These are phyloP conservation scores for Colletotrichum filicis DNA, from an alignment of 2,329 filamentous ascomycete species.

Conservation along the genomic window DNA sequence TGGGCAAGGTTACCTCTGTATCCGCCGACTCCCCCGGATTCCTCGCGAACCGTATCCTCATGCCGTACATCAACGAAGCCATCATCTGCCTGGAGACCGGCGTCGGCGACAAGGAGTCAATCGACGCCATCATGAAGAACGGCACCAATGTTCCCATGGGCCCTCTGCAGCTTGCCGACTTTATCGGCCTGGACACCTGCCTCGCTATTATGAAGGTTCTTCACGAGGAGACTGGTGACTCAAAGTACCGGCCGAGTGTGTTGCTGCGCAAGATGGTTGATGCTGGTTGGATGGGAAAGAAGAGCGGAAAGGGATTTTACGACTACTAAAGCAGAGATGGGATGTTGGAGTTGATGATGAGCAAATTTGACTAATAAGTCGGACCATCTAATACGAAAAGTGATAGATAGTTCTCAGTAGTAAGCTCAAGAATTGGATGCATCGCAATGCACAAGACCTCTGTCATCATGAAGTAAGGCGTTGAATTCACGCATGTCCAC, in stretches of 20 bases:
- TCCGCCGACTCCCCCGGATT: slow-evolving; percentile 94
- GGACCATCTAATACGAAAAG: not conserved
- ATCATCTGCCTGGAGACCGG: slow-evolving; percentile 95
- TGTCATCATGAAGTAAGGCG: not conserved
- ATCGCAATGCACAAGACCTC: not conserved
- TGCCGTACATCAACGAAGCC: slow-evolving; percentile 99
- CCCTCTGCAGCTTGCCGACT: slow-evolving; percentile 91
- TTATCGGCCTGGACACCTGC: slow-evolving; percentile 97
- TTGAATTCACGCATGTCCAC: too few species aligned
- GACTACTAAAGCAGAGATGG: slow-evolving; percentile 70
- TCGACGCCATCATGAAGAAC: slow-evolving; percentile 99
- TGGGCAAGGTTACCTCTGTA: slow-evolving; percentile 92
- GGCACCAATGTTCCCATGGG: slow-evolving; percentile 99
- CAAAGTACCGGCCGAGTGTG: slow-evolving; percentile 92
- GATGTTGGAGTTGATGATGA: not conserved
- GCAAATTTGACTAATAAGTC: not conserved
- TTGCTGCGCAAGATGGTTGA: slow-evolving; percentile 95
- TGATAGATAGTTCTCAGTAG: not conserved
- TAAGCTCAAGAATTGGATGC: not conserved
- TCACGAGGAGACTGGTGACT: slow-evolving; percentile 90
- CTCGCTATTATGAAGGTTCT: slow-evolving; percentile 97
- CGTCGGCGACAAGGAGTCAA: slow-evolving; percentile 88
- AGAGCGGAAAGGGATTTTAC: slow-evolving; percentile 96
- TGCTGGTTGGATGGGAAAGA: slow-evolving; percentile 97
- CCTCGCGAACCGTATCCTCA: slow-evolving; percentile 94